phyloP scores from a whole-genome alignment of 352 stramenopile species.

The Globisporangium okanoganense region DNA sequence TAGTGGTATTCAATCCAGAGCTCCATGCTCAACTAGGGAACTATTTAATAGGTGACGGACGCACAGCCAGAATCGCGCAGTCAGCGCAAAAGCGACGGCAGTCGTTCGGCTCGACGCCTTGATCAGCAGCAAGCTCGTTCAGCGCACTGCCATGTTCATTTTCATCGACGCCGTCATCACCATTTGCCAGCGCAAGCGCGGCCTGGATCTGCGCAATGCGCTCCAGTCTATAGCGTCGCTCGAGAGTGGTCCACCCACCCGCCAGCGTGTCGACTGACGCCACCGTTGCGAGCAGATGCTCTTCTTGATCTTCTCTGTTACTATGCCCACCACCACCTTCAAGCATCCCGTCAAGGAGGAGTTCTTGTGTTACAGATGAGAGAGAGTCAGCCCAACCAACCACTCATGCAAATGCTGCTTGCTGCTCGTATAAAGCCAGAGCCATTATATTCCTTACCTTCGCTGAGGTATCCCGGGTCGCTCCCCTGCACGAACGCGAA shows the following conservation, averaged over 20 bases:
- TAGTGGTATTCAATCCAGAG: too few species aligned
- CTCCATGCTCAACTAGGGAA: too few species aligned
- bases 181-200: slow-evolving; percentile 10
- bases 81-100: slow-evolving; percentile 25
- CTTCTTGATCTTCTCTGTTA: background rate
- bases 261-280: background rate
- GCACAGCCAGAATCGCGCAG: slow-evolving; percentile 24
- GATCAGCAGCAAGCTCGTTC: background rate
- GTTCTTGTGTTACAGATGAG: background rate
- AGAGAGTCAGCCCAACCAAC: background rate
- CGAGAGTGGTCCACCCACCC: too few species aligned
- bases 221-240: slow-evolving; percentile 17
- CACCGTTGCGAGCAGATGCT: background rate
- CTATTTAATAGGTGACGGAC: background rate
- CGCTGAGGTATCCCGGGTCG: slow-evolving; percentile 35
- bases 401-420: too few species aligned
- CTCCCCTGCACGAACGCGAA: slow-evolving; percentile 35
- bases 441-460: slow-evolving; percentile 16
- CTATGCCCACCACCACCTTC: background rate
- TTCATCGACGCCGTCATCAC: background rate
- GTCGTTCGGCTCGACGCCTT: background rate
- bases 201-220: slow-evolving; percentile 29
- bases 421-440: background rate
- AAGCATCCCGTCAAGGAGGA: background rate
- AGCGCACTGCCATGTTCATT: background rate